These are phyloP conservation scores for Naegleria gruberi DNA, from an alignment of 208 protist genomes.

Conservation along the genomic window DNA sequence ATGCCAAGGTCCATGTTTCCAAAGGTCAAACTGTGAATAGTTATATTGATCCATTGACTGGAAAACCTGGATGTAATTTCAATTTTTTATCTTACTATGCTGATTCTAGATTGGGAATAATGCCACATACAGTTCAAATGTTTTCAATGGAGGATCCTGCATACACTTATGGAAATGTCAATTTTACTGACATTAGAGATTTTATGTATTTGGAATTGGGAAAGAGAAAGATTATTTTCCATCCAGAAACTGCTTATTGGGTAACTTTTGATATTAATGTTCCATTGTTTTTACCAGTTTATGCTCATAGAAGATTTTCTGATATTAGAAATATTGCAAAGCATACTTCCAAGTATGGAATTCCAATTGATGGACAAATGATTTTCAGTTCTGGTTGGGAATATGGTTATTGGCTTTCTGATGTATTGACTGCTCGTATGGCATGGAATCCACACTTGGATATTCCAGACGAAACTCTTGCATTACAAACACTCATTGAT, in stretches of 20 bases:
- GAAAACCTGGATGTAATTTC: slow-evolving; percentile 2
- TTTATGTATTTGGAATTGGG: neutral
- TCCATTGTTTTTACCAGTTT: slow-evolving; percentile 14
- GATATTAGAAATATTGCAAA: slow-evolving; percentile 6
- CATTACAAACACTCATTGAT: neutral
- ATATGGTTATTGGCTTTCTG: slow-evolving; percentile 12
- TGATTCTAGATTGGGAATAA: neutral
- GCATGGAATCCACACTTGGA: slow-evolving; percentile 17
- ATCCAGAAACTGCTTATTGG: slow-evolving; percentile 27
- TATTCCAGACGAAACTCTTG: neutral
- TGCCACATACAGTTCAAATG: slow-evolving; percentile 19
- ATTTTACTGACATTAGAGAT: neutral
- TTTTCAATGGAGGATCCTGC: slow-evolving; percentile 1
- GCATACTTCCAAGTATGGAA: neutral
- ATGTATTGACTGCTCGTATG: neutral
- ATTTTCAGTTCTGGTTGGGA: neutral
- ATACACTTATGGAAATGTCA: neutral
- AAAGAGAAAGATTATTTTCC: neutral
- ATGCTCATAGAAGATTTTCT: slow-evolving; percentile 7
- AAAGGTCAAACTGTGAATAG: neutral
- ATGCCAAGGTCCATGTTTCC: slow-evolving; percentile 10
- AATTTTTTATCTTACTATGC: slow-evolving; percentile 23
- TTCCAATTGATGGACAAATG: neutral
- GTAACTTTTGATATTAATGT: slow-evolving; percentile 14
- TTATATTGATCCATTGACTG: slow-evolving; percentile 13